Conservation (phyloP, 257 asterid species). For the Osmanthus fragrans region DNA sequence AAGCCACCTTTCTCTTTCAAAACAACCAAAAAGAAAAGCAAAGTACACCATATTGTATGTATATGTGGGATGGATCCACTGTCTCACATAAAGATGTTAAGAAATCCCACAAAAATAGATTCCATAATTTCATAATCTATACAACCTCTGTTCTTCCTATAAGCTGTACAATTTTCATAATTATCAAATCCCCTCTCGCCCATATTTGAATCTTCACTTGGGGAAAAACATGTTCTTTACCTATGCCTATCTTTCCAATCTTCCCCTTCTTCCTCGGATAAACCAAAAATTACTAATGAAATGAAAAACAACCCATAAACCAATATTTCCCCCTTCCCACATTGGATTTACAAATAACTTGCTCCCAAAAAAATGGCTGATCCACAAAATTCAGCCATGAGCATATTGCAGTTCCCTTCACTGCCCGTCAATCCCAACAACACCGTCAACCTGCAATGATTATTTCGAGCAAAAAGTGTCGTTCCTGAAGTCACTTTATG, state of each 20-base stretch:
- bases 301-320: constrained; percentile 34
- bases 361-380: constrained; percentile 45
- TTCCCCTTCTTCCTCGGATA: constrained; percentile 39
- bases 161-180: constrained; percentile 60
- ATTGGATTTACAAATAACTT: constrained; percentile 52
- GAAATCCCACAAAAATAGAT: constrained; percentile 21
- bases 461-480: background rate
- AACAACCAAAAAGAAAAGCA: constrained; percentile 39
- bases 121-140: constrained; percentile 31
- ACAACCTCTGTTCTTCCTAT: constrained; percentile 39
- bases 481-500: background rate
- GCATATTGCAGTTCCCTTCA: constrained; percentile 16
- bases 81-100: constrained; percentile 2
- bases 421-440: background rate
- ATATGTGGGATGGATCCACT: constrained; percentile 6
- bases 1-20: constrained; percentile 33
- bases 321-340: constrained; percentile 32
- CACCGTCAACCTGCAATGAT: background rate
- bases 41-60: constrained; percentile 16
- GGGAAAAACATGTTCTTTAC: constrained; percentile 47
- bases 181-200: constrained; percentile 46
- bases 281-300: constrained; percentile 32
- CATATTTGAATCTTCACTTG: constrained; percentile 42
- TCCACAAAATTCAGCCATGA: constrained; percentile 66
- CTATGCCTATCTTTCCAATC: constrained; percentile 59